Evolutionary conservation across 495 filamentous ascomycete species (phyloP), one percentile per base, ranked within the genome.

Genomic region (Penicillium turbatum): DNA sequence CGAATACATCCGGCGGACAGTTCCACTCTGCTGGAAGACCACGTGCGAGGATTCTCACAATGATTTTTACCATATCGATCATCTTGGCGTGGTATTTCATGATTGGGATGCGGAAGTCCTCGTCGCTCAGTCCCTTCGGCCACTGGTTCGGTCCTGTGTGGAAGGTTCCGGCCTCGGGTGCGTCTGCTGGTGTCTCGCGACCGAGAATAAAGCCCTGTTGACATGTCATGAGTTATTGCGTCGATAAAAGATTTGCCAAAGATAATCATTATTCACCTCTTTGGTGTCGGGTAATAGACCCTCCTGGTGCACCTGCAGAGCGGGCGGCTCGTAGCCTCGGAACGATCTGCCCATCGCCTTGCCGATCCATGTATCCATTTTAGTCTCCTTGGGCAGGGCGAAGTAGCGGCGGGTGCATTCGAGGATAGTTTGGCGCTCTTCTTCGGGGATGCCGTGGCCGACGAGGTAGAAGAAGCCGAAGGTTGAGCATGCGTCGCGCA

Each of bases 101-200:
- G 12, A 70, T 61, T 0, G 72, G 70, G 3, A 32, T 54, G 5
- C 64, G 69, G 53, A 77, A 77, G 3, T 69, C 51, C 10, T 67
- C 57, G 12, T 67, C 62, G 17, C 70, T 65, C 16, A 79, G 63
- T 13, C 41, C 15, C 27, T 66, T 57, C 0, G 72, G 72, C 71
- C 72, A 77, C 27, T 72, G 54, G 44, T 74, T 75, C n/a, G 74
- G 73, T 3, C 68, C 66, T n/a, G 51, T 59, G 17, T 45, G 42
- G 45, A 54, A 51, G 5, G 48, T 55, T 21, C 57, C 47, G 5
- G 19, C 36, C 24, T 67, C 51, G 11, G 63, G 64, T 44, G 72
- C 60, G 9, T 60, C 51, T 7, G 39, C 31, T 3, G 68, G 61
- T 2, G 73, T 60, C 44, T 78, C 67, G 15, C 59, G 56, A 13